These are phyloP conservation scores for Diaporthe citrichinensis DNA, from an alignment of 2,329 filamentous ascomycete species.

Conservation along the genomic window DNA sequence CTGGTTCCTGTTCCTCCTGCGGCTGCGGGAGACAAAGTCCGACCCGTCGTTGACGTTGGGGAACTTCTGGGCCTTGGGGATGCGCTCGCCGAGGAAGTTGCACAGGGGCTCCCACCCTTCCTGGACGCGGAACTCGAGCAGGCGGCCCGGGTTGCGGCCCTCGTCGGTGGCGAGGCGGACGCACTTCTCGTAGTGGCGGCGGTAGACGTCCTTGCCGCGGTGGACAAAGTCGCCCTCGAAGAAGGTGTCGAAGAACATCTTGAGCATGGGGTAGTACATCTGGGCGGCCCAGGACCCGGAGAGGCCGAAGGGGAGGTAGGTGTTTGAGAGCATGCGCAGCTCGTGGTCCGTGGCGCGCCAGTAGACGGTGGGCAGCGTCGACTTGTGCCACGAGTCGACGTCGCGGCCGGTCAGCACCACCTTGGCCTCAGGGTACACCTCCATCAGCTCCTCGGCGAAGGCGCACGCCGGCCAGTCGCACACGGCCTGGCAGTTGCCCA, in stretches of 20 bases:
- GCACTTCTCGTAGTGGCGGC: slow-evolving; percentile 45
- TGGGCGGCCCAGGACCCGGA: slow-evolving; percentile 74
- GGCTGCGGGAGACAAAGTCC: slow-evolving; percentile 44
- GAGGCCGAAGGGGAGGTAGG: slow-evolving; percentile 58
- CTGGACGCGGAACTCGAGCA: slow-evolving; percentile 43
- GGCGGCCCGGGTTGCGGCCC: slow-evolving; percentile 52
- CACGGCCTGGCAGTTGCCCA: slow-evolving; percentile 76
- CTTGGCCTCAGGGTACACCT: slow-evolving; percentile 80
- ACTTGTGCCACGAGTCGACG: slow-evolving; percentile 73
- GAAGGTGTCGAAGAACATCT: slow-evolving; percentile 78
- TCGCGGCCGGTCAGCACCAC: slow-evolving; percentile 77
- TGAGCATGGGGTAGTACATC: slow-evolving; percentile 79
- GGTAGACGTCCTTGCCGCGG: slow-evolving; percentile 74
- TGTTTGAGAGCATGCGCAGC: slow-evolving; percentile 48
- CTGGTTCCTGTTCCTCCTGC: slow-evolving; percentile 46
- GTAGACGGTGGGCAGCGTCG: slow-evolving; percentile 77
- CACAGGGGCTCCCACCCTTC: slow-evolving; percentile 43
- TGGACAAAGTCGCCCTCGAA: slow-evolving; percentile 78
- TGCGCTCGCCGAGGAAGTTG: slow-evolving; percentile 41
- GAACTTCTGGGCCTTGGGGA: slow-evolving; percentile 43
- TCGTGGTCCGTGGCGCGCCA: slow-evolving; percentile 77
- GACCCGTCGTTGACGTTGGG: slow-evolving; percentile 43
- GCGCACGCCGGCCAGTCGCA: slow-evolving; percentile 78
- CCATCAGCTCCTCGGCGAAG: slow-evolving; percentile 78
- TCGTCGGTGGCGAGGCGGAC: slow-evolving; percentile 53